Evolutionary conservation across 331 rosid genomes (phyloP), one percentile per base, ranked within the genome.

Genomic region (Arachis monticola): DNA sequence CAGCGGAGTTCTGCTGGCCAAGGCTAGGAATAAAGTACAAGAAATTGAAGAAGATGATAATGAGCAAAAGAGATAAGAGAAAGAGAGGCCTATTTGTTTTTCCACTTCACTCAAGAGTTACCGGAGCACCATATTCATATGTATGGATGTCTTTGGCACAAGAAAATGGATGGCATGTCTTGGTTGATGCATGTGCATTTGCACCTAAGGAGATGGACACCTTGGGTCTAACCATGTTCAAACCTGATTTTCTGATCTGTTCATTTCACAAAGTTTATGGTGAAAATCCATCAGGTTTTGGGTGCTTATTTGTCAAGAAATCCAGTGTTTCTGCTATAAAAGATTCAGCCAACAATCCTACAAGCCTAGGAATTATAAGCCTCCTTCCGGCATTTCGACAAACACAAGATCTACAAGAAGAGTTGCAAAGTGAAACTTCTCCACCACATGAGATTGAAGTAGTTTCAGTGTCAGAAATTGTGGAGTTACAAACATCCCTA

Each of bases 201-300:
- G 93, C 90, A 50, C 84, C 96, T 1, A 91, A 88, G 58, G 96
- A 85, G 66, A 87, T 87, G 93, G 92, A 88, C 70, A 88, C 85
- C 6, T 75, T 88, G 67, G 92, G 93, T 8, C 87, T 91, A 10
- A 80, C 90, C 22, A 66, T 91, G 2, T 88, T 91, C 30, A 84
- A 81, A 83, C 96, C 96, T 8, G 93, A 91, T 38, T 87, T 88
- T 45, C 69, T 91, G 45, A 47, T 88, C 6, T 87, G 92, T 72
- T 88, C 93, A 3, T 88, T 91, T 65, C 84, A 78, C 86, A 88
- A 83, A 78, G 72, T 88, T 11, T 85, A 85, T 13, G 93, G 96
- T 13, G 78, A 87, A 42, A 85, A 83, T 70, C 93, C 96, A 47
- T 87, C 92, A 5, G 96, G 96, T 1, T 82, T 91, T 72, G 90